Evolutionary conservation across 1,284 basidiomycete genomes (phyloP).

Genomic region (Rugosomyces carneus): DNA sequence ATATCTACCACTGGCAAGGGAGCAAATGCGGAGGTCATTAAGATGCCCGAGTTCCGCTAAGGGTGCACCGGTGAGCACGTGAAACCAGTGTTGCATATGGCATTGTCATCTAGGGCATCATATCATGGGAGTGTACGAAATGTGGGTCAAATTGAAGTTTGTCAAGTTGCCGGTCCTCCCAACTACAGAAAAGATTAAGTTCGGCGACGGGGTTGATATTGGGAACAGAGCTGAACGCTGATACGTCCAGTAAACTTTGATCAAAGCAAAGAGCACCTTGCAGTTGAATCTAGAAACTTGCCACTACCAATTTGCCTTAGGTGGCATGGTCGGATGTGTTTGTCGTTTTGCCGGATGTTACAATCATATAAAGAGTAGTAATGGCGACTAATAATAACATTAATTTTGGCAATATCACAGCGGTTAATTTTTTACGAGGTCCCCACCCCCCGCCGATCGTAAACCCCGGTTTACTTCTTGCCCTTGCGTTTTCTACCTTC

Average conservation of each 20-base stretch:
- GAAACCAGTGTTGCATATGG: too few species aligned
- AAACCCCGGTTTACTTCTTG: conserved; percentile 38
- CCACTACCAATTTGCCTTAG: too few species aligned
- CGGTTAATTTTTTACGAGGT: conserved; percentile 5
- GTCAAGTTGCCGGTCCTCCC: neutral
- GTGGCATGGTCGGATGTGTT: too few species aligned
- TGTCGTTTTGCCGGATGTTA: too few species aligned
- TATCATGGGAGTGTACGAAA: too few species aligned
- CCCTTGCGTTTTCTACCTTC: conserved; percentile 56
- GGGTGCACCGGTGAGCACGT: too few species aligned
- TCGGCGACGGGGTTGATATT: neutral
- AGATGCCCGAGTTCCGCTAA: neutral
- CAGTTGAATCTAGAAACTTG: too few species aligned
- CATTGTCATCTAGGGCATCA: too few species aligned
- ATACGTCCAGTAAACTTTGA: neutral
- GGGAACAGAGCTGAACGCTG: neutral
- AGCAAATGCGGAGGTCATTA: neutral
- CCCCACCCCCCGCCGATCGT: neutral
- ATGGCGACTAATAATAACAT: neutral
- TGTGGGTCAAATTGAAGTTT: neutral
- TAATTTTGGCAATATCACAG: conserved; percentile 7
- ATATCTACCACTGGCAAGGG: neutral
- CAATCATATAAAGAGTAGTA: neutral
- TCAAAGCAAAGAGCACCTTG: neutral
- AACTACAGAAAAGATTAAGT: neutral